Base-by-base conservation (phyloP, 2,329 filamentous ascomycete species). In the Beauveria sp. region DNA sequence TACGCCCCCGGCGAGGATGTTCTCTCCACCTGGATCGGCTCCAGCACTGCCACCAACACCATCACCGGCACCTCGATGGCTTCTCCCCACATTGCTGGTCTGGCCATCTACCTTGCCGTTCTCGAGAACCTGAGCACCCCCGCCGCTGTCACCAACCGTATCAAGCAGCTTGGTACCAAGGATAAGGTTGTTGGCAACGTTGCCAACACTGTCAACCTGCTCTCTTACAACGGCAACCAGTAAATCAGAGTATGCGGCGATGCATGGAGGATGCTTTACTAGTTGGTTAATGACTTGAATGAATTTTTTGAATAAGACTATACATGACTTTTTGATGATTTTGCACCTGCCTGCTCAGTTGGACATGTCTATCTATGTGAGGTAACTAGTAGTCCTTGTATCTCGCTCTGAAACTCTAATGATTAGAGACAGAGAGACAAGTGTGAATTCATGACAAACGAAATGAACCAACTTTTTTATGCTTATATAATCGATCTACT, bases 41-140 rank as follows among this genome's bases (percentile, higher is more conserved):
- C 69, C 53, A 73, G 70, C 58, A 63, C 67, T 14, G 75, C 77
- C 16, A 73, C 65, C 34, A 68, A 70, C 28, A 70, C 65, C 1
- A 72, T 79, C 55, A 77, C 73, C 1, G 81, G 82, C 24, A 85
- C 82, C 2, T 81, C 77, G 0, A 83, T 83, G 79, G 78, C 81
- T 10, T 70, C 75, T 9, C 82, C 81, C 3, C 79, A 82, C 62
- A 73, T 84, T 22, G 56, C 46, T 14, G 56, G 56, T 16, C 56
- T 58, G 34, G 56, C 56, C 34, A 42, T 58, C 24, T 58, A 83
- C 67, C 47, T 57, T 45, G 56, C 56, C 26, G 56, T 57, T 50
- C 38, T 59, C 18, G 54, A 62, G 49, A 51, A 54, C 42, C 24
- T 62, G 10, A 46, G 47, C 49, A 57, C 47, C 12, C 54, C 56